Base-by-base conservation (phyloP, 2,329 filamentous ascomycete genomes). In the Alternaria sp. region DNA sequence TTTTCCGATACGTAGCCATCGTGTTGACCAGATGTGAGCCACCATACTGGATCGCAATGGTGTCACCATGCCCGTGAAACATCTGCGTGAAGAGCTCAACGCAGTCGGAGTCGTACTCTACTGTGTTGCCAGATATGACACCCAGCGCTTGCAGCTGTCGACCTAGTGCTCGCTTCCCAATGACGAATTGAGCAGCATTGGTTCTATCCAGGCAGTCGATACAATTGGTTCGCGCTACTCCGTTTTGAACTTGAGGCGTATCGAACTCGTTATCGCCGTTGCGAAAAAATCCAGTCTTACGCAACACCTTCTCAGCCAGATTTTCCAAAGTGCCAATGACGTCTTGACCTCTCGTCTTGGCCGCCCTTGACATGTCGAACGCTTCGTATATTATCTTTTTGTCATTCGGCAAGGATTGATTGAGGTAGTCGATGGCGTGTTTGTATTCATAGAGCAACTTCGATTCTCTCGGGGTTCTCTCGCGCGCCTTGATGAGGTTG, bases 1-100 rank as follows among this genome's bases (percentile, higher is more conserved):
- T 97, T 80, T 98, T 98, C 59, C 95, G 91, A 78, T 99, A 99
- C 5, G 95, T 99, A 67, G 97, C 94, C 94, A 99, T 98, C 0
- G 95, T 99, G 77, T 99, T 99, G 71, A 99, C 95, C 0, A 99
- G 86, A 78, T 99, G 95, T 3, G 94, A 98, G 10, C 95, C 95
- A 58, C 95, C 95, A 71, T 99, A 99, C 77, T 99, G 95, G 55
- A 98, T 91, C 1, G 95, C 95, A 72, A 99, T 98, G 4, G 94
- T 97, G 78, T 99, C 95, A 59, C 95, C 95, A 74, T 99, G 95
- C 69, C 97, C 93, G 77, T 98, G 73, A 81, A 94, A 97, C 94
- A 99, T 98, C 72, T 97, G 92, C 1, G 95, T 98, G 71, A 99
- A 97, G 10, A 97, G 86, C 70, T 98, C 97, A 59, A 97, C 91